Conservation (phyloP, 306 rosid species). For the Sphenostylis stenocarpa region DNA sequence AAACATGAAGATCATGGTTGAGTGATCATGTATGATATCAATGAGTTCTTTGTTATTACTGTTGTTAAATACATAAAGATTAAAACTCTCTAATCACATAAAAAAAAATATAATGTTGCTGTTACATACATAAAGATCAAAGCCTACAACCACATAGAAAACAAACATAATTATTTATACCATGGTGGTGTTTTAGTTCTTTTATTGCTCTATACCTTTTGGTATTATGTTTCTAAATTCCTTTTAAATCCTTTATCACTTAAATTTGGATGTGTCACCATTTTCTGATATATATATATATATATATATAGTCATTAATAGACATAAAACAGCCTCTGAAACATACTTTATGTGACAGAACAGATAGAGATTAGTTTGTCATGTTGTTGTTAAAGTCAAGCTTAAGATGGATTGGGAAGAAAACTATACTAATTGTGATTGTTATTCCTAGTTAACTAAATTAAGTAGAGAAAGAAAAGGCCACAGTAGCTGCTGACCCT, state of each 20-base stretch:
- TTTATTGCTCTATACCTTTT: neutral
- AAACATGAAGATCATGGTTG: neutral
- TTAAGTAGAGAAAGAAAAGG: slow-evolving; percentile 12
- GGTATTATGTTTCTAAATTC: neutral
- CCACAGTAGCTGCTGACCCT: slow-evolving; percentile 35
- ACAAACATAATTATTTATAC: neutral
- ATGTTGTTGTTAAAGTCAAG: slow-evolving; percentile 6
- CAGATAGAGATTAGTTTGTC: neutral
- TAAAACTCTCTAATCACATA: neutral
- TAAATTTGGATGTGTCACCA: neutral
- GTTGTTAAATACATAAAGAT: too few relatives aligned
- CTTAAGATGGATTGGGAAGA: slow-evolving; percentile 20
- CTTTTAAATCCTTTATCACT: neutral
- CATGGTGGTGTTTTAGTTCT: neutral
- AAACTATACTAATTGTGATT: slow-evolving; percentile 9
- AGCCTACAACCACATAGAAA: neutral
- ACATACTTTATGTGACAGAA: neutral
- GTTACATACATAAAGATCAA: too few relatives aligned
- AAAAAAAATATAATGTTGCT: too few relatives aligned
- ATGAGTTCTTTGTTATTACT: neutral
- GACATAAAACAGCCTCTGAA: neutral
- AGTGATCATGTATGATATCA: neutral
- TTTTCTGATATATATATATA: neutral
- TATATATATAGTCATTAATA: neutral
- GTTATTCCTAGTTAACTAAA: slow-evolving; percentile 7